Evolutionary conservation across 1,139 yeast species (phyloP), one percentile per base, ranked within the genome.

Genomic region (Debaryomyces singareniensis): DNA sequence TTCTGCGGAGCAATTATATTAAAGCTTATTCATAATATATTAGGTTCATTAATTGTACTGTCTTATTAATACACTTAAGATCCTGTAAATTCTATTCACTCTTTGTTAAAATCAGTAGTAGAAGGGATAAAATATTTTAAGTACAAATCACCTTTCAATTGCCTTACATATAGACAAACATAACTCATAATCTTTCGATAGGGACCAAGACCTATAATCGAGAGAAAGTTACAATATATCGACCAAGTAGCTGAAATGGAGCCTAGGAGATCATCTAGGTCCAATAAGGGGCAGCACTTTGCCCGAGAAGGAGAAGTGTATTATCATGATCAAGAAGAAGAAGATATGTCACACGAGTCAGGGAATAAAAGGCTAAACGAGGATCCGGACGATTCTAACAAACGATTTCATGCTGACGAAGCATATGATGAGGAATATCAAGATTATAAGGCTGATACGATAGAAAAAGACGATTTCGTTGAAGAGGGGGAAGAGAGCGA

Each of bases 271-370:
- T 61, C 69, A 2, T 35, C 60, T 4, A 49, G 72, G 30, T 37
- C 61, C 29, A 66, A 60, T 39, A 64, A 64, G 42, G 72, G 72
- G 23, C 51, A 52, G 34, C 70, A 63, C 33, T 35, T 61, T 18
- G 51, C 54, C 32, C 47, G 68, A 13, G 54, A 51, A 24, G 35
- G 48, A 14, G 58, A 49, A 24, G 47, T 40, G 16, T 42, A 42
- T 29, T 28, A 33, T 20, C 37, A 37, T 15, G 43, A 37, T 13
- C 42, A 41, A 13, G 38, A 39, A 7, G 36, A 34, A 4, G 35
- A 31, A 14, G n/a, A n/a, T n/a, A 27, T 15, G 11, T n/a, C 20
- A 7, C 24, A 30, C 6, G 40, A 34, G 10, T 12, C 9, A 10
- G 16, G 16, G 12, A 28, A 35, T 22, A 35, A 33, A 24, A 25